Conservation (phyloP, 352 stramenopile genomes). For the Pythium catenulatum region DNA sequence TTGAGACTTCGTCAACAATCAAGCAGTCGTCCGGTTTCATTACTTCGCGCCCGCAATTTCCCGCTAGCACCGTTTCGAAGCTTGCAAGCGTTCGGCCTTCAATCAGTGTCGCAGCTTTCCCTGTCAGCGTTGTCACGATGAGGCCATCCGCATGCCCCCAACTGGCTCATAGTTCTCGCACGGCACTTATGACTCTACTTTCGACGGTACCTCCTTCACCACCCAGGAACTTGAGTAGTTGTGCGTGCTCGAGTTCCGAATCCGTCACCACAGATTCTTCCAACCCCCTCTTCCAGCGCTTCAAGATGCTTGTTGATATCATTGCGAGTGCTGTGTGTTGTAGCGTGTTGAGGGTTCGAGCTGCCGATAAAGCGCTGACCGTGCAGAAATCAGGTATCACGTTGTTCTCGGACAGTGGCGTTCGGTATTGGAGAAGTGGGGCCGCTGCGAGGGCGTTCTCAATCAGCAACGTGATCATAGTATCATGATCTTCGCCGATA, state of each 20-base stretch:
- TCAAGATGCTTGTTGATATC: not conserved
- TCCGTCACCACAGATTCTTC: not conserved
- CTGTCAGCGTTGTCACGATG: conserved; percentile 8
- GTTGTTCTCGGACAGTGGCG: too few relatives aligned
- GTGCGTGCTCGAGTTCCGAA: not conserved
- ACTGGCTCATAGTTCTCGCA: not conserved
- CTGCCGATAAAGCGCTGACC: too few relatives aligned
- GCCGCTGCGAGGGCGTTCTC: too few relatives aligned
- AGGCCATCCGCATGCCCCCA: not conserved
- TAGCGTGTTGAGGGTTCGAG: too few relatives aligned
- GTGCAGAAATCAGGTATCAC: too few relatives aligned
- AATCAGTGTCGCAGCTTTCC: conserved; percentile 43
- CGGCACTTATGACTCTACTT: conserved; percentile 22
- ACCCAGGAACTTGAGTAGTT: not conserved
- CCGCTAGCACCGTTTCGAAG: conserved; percentile 11
- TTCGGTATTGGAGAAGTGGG: too few relatives aligned
- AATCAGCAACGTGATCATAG: too few relatives aligned
- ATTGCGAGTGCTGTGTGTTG: not conserved
- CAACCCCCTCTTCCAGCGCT: too few relatives aligned
- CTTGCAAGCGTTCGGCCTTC: conserved; percentile 19
- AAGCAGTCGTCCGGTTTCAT: conserved; percentile 43
- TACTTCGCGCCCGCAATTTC: not conserved
- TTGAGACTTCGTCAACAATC: conserved; percentile 54
- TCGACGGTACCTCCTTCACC: conserved; percentile 10
- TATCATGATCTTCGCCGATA: too few relatives aligned